Base-by-base conservation (phyloP, 208 protist species). In the Trypanosoma cruzi region DNA sequence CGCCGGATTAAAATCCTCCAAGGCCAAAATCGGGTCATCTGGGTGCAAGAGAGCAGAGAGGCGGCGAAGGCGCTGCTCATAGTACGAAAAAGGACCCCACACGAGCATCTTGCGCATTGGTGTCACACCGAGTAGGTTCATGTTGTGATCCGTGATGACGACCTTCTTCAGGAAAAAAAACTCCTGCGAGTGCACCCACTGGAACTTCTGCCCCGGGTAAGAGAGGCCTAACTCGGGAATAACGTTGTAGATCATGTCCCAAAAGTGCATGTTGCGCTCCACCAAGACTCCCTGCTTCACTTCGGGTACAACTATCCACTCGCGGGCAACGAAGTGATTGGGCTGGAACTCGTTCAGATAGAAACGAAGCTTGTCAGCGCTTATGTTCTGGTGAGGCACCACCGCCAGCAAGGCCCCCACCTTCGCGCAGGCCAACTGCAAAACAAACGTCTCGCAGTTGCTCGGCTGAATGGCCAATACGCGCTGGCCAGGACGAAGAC, bases 291-390 rank as follows among this genome's bases (percentile, higher is more conserved):
- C 88, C 64, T 95, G 81, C 80, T 92, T 92, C 59, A 81, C 58
- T 79, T 95, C 88, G 29, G 89, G 84, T 62, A 97, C 89, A 63
- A 85, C 89, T 55, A 97, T 94, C 88, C 89, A 95, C 77, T 95
- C 89, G 22, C 88, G 87, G 11, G 87, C 87, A 56, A 97, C 72
- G 61, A 97, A 84, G 67, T 94, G 88, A 49, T 78, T 68, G 8
- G 92, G 92, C 70, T 97, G 92, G 75, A 97, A 97, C 76, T 97
- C 88, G 72, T 97, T 97, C 42, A 97, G 73, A 75, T 95, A 97
- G 67, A 91, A 97, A 64, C 92, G 92, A 53, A 97, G 83, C 71
- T 93, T 92, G 73, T 97, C 92, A 3, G 92, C 89, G 80, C 68
- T 93, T 71, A 95, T 94, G 64, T 85, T 77, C 34, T 73, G 76